Base-by-base conservation (phyloP, 1,284 basidiomycete genomes). In the Gomphus bonarii region DNA sequence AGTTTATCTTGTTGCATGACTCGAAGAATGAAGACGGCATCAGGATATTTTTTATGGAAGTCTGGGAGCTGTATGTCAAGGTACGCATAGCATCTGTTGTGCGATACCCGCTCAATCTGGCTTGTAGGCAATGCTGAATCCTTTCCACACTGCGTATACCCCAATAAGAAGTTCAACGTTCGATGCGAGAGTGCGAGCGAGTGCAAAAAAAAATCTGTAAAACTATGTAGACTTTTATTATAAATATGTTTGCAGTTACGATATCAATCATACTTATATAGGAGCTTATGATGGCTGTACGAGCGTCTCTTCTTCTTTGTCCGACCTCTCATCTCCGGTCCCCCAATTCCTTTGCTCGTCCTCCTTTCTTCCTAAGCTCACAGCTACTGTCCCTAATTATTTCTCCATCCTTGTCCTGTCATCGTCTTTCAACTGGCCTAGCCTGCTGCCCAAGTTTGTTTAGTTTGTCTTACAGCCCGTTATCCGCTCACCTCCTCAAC, bases 31-130 rank as follows among this genome's bases (percentile, higher is more conserved):
- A 97, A 72, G 95, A 97, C 55, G 93, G 93, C 6, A 95, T 97
- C 69, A 80, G 85, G 60, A 69, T 78, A 54, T 97, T 97, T 75
- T 89, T 97, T 66, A 81, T 82, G 65, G 94, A 97, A 25, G 84
- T 94, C 30, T 97, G 95, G 94, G 95, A 97, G 76, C 67, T 88
- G 64, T 97, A 95, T 72, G 81, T 95, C 46, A 97, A 97, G 84
- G 93, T 93, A 64, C 63, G 80, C 63, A 28, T 38, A 20, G n/a
- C 30, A 30, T 33, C n/a, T 11, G 12, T 22, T 16, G 43, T 28
- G 49, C n/a, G 49, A 28, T 57, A 35, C 33, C 35, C 9, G 18
- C 35, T 38, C 47, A 61, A 58, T 67, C 59, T 57, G 35, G 55
- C 50, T 50, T 48, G 35, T 71, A 97, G 94, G 84, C 88, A 62